phyloP scores from a whole-genome alignment of 2,329 filamentous ascomycete genomes.

The Neurospora crassa region DNA sequence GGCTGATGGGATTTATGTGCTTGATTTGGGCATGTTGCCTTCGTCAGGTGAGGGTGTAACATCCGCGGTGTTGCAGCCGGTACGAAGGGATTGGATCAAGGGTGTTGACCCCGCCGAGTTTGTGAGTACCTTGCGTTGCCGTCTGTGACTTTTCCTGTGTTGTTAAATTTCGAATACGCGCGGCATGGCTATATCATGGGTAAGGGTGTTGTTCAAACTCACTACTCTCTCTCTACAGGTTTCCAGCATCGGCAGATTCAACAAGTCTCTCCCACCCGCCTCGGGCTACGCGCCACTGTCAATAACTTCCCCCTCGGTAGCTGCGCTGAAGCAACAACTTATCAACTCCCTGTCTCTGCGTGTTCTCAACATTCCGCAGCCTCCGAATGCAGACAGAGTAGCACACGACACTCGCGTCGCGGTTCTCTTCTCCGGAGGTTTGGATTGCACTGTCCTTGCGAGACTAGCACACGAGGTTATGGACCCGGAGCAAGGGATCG shows the following conservation, averaged over 20 bases:
- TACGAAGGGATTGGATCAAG: constrained; percentile 25
- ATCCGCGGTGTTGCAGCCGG: neutral
- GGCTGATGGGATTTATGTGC: constrained; percentile 68
- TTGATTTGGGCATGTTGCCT: constrained; percentile 39
- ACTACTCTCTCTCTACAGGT: constrained; percentile 32
- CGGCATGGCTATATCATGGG: neutral
- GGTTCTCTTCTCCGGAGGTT: constrained; percentile 84
- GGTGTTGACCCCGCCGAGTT: constrained; percentile 25
- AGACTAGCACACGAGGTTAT: constrained; percentile 70
- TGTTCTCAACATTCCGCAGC: constrained; percentile 54
- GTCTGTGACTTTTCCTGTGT: neutral
- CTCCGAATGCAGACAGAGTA: constrained; percentile 21
- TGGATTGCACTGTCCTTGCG: constrained; percentile 86
- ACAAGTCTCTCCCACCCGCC: constrained; percentile 29
- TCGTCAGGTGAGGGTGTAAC: constrained; percentile 7
- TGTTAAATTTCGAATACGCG: neutral
- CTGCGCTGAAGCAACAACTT: constrained; percentile 43
- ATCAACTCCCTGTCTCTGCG: constrained; percentile 53
- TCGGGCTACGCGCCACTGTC: constrained; percentile 19
- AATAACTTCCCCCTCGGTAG: constrained; percentile 40
- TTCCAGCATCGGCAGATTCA: constrained; percentile 45
- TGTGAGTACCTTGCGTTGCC: constrained; percentile 29
- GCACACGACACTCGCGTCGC: constrained; percentile 50
- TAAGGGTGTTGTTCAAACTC: constrained; percentile 28
- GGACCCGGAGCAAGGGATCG: constrained; percentile 58